phyloP scores from a whole-genome alignment of 495 filamentous ascomycete genomes.

The Penicillium malachiteum region DNA sequence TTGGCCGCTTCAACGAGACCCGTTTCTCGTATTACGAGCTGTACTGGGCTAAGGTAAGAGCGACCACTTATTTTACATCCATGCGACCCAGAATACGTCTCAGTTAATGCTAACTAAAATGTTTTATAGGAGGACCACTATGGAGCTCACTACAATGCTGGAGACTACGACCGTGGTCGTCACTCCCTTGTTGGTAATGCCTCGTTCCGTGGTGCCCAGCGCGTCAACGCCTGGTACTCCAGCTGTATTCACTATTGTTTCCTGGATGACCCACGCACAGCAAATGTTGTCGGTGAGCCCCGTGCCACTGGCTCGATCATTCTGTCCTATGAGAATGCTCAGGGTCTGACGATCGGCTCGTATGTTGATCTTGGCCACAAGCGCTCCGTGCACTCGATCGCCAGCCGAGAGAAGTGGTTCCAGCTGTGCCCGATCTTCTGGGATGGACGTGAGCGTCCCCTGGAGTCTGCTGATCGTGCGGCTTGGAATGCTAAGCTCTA shows the following conservation, averaged over 20 bases:
- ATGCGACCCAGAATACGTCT: neutral
- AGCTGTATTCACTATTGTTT: slow-evolving; percentile 69
- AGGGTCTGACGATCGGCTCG: slow-evolving; percentile 63
- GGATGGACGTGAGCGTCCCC: slow-evolving; percentile 43
- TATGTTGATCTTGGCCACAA: slow-evolving; percentile 67
- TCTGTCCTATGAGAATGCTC: slow-evolving; percentile 63
- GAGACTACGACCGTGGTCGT: slow-evolving; percentile 64
- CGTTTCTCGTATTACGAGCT: slow-evolving; percentile 68
- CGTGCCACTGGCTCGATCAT: slow-evolving; percentile 58
- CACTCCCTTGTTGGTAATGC: slow-evolving; percentile 68
- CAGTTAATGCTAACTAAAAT: slow-evolving; percentile 7
- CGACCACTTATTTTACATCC: neutral
- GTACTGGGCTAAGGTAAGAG: slow-evolving; percentile 66
- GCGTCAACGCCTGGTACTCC: slow-evolving; percentile 68
- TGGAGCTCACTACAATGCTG: slow-evolving; percentile 62
- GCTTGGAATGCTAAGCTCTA: slow-evolving; percentile 52
- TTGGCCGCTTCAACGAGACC: slow-evolving; percentile 60
- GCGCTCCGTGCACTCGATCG: slow-evolving; percentile 59
- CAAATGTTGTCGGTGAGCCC: slow-evolving; percentile 63
- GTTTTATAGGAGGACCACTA: slow-evolving; percentile 59
- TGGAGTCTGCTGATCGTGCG: slow-evolving; percentile 47
- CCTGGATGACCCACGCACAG: slow-evolving; percentile 66
- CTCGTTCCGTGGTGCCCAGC: slow-evolving; percentile 60
- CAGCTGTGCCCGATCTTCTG: slow-evolving; percentile 60
- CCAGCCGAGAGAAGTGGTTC: slow-evolving; percentile 66